A percentile compares a stretch with the other conserved stretches of the same genome.
Evolutionary conservation across 2,329 filamentous ascomycete species (phyloP).

Genomic region (Chaetomium strumarium): DNA sequence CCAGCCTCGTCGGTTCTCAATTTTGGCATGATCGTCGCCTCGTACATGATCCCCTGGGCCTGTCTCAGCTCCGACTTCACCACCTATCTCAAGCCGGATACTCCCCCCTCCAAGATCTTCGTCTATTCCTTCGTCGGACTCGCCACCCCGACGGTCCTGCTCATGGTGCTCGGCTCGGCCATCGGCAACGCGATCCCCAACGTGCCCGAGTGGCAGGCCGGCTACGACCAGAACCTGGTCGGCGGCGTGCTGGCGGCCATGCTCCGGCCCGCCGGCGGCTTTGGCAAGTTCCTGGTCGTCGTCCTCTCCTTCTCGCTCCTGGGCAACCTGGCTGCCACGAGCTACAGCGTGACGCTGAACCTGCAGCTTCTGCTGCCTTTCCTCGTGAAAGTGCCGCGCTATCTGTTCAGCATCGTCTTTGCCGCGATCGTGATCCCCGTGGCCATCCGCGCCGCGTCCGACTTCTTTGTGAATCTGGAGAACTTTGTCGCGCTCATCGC

Average conservation of each 20-base stretch:
- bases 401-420: conserved; percentile 36
- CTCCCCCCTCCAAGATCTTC: conserved; percentile 47
- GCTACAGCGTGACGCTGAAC: conserved; percentile 59
- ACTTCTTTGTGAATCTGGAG: conserved; percentile 38
- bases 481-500: conserved; percentile 41
- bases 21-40: conserved; percentile 56
- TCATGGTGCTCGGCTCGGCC: conserved; percentile 60
- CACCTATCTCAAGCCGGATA: conserved; percentile 53
- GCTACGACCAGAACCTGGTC: conserved; percentile 47
- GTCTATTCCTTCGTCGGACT: conserved; percentile 53
- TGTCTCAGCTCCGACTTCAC: conserved; percentile 55
- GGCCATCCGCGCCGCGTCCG: conserved; percentile 34
- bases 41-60: conserved; percentile 59
- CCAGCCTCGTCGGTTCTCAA: conserved; percentile 44
- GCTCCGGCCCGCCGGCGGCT: conserved; percentile 51
- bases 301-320: conserved; percentile 52
- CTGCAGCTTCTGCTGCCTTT: conserved; percentile 42
- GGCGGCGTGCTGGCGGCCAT: conserved; percentile 57
- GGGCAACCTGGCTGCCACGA: conserved; percentile 53
- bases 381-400: conserved; percentile 36
- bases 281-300: conserved; percentile 57
- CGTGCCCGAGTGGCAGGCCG: conserved; percentile 47
- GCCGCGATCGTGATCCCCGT: conserved; percentile 38
- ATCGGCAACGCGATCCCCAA: conserved; percentile 54
- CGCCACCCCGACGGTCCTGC: conserved; percentile 46